These are phyloP conservation scores for Pyricularia pennisetigena DNA, from an alignment of 2,329 filamentous ascomycete genomes.

Conservation along the genomic window DNA sequence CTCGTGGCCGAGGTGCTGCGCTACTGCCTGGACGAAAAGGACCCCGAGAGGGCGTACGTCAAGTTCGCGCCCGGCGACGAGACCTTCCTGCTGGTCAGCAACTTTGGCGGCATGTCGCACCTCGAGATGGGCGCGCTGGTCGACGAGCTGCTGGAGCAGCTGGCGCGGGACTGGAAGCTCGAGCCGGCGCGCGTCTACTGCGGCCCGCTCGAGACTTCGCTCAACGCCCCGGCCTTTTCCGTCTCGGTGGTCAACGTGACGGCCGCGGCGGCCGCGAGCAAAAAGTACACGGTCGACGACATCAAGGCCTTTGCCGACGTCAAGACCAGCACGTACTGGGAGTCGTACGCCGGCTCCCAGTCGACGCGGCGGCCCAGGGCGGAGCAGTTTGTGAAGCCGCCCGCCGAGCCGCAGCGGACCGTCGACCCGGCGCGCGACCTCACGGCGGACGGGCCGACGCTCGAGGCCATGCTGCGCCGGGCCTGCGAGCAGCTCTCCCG, in stretches of 20 bases:
- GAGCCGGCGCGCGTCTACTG: constrained; percentile 44
- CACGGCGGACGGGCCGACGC: constrained; percentile 37
- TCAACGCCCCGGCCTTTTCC: constrained; percentile 63
- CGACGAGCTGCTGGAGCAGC: constrained; percentile 41
- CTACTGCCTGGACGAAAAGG: constrained; percentile 47
- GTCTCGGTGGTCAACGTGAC: constrained; percentile 55
- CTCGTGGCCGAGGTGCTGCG: constrained; percentile 48
- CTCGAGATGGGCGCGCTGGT: constrained; percentile 46
- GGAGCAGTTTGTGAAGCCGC: constrained; percentile 32
- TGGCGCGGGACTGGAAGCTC: constrained; percentile 35
- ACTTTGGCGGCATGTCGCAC: constrained; percentile 48
- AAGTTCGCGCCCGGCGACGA: constrained; percentile 36
- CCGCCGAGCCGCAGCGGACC: background rate
- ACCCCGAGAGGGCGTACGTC: constrained; percentile 39
- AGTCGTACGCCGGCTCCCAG: constrained; percentile 39
- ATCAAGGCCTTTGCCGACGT: constrained; percentile 57
- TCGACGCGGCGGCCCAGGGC: constrained; percentile 22
- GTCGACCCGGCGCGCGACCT: constrained; percentile 23
- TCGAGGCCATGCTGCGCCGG: constrained; percentile 45
- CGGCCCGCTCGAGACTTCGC: constrained; percentile 60
- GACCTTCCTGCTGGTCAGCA: constrained; percentile 44
- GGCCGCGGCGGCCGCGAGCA: constrained; percentile 28
- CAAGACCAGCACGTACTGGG: constrained; percentile 48
- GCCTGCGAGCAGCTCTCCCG: constrained; percentile 42
- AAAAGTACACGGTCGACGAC: constrained; percentile 36